Base-by-base conservation (phyloP, 768 basidiomycete genomes). In the Calocera cornea region DNA sequence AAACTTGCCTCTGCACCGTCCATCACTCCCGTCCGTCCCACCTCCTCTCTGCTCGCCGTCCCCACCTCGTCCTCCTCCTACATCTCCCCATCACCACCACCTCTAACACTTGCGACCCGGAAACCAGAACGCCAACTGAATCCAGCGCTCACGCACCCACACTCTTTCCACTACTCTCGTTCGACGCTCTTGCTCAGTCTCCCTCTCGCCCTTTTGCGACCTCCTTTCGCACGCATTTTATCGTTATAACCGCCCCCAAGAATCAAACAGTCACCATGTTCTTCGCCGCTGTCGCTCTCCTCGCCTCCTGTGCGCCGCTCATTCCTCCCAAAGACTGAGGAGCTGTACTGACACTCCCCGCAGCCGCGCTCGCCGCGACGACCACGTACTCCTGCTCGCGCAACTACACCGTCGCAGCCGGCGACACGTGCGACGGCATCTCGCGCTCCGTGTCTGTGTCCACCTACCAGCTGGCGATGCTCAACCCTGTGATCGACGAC, bases 401-500 rank as follows among this genome's bases (percentile, higher is more conserved):
- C 70, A 80, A 74, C 22, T 86, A 86, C 73, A 86, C 83, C 65
- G 80, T 90, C 65, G 71, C 76, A 68, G 71, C 73, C 5, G 84
- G 83, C 36, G 86, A 89, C 72, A 83, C 80, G 68, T 90, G 89
- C 74, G 87, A 89, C 75, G 72, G 69, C 66, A 90, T 90, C 75
- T 88, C 85, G 70, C 81, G 82, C 36, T 74, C 80, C 22, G 71
- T 86, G 72, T 82, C 84, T 66, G 83, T 82, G 69, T 87, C 87
- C 41, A 86, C 85, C 14, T 91, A 86, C 79, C 90, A 92, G 76
- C 84, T 92, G 65, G 84, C 86, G 1, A 79, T 81, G 47, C 78
- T 85, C 69, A 90, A 91, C 78, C 66, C 77, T 0, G 76, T 71
- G 64, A 83, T 90, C 74, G 76, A 88, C 71, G 34, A 74, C 0